Evolutionary conservation across 208 protist genomes (phyloP).

Genomic region (Wallacemonas sp.): DNA sequence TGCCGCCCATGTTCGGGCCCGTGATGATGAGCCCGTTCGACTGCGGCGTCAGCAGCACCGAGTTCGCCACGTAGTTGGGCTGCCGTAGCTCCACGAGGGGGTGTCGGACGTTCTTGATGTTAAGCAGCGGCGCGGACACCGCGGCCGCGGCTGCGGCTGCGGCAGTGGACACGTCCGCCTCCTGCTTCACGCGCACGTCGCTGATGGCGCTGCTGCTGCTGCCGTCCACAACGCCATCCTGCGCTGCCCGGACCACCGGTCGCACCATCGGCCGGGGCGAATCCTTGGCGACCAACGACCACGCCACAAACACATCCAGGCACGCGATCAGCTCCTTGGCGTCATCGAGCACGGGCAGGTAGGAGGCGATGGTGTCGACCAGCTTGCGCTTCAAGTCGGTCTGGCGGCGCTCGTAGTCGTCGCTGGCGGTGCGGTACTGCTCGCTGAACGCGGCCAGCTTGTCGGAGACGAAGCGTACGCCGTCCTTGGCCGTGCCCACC

Average conservation of each 20-base stretch:
- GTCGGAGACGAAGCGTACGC: conserved; percentile 93
- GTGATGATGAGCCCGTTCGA: conserved; percentile 89
- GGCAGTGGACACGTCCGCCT: too few species aligned
- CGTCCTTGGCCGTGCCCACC: conserved; percentile 93
- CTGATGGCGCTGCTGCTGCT: too few species aligned
- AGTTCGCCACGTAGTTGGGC: conserved; percentile 79
- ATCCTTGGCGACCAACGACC: conserved; percentile 87
- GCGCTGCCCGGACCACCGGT: conserved; percentile 57
- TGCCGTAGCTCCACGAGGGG: conserved; percentile 88
- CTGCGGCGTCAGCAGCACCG: conserved; percentile 71
- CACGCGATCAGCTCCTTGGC: conserved; percentile 91
- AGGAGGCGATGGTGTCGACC: conserved; percentile 92
- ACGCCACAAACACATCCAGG: conserved; percentile 95
- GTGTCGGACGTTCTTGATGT: conserved; percentile 79
- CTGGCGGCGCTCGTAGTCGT: conserved; percentile 82
- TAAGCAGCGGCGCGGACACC: conserved; percentile 33
- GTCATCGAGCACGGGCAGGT: conserved; percentile 95
- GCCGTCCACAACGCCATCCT: conserved; percentile 22
- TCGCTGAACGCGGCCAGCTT: conserved; percentile 84
- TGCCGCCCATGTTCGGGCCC: conserved; percentile 98
- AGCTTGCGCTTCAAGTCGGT: conserved; percentile 90
- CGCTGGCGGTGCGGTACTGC: conserved; percentile 71
- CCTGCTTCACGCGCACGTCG: neutral
- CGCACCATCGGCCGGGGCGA: conserved; percentile 92
- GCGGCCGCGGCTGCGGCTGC: neutral